A percentile compares a stretch with the other conserved stretches of the same genome.
These are phyloP conservation scores for Gastrolobium bilobum DNA, from an alignment of 306 rosid genomes.

Conservation along the genomic window DNA sequence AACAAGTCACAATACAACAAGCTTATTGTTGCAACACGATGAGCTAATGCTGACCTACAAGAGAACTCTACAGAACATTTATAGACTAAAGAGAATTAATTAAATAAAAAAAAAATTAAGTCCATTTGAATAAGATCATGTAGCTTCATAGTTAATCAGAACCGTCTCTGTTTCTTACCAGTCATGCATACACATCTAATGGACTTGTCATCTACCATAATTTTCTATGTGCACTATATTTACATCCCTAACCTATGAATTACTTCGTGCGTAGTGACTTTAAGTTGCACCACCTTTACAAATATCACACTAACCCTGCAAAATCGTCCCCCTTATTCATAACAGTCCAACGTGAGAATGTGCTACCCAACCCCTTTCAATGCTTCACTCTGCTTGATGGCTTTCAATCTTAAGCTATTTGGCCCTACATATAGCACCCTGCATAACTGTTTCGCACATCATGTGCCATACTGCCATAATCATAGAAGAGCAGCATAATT, in stretches of 20 bases:
- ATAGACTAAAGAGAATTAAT: too few relatives aligned
- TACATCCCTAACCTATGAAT: too few relatives aligned
- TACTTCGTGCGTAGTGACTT: neutral
- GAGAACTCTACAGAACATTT: neutral
- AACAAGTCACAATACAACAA: conserved; percentile 2
- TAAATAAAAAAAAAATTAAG: neutral
- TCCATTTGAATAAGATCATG: conserved; percentile 7
- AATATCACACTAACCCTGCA: neutral
- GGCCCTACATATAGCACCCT: neutral
- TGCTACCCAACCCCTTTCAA: neutral
- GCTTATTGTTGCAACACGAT: neutral
- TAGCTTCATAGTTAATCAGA: neutral
- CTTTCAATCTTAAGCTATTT: neutral
- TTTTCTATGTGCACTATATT: conserved; percentile 7
- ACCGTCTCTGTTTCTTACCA: neutral
- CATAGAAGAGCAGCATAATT: too few relatives aligned
- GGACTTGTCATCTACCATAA: neutral
- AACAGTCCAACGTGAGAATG: neutral
- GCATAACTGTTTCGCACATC: neutral
- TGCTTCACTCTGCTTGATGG: neutral
- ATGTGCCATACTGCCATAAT: neutral
- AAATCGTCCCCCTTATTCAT: neutral
- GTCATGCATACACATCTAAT: conserved; percentile 4
- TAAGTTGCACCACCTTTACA: neutral
- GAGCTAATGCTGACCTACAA: neutral